Percentiles rank a stretch among this genome's conserved stretches.
Evolutionary conservation across 164 flowering plant species (phyloP).

Genomic region (Euptelea pleiosperma): DNA sequence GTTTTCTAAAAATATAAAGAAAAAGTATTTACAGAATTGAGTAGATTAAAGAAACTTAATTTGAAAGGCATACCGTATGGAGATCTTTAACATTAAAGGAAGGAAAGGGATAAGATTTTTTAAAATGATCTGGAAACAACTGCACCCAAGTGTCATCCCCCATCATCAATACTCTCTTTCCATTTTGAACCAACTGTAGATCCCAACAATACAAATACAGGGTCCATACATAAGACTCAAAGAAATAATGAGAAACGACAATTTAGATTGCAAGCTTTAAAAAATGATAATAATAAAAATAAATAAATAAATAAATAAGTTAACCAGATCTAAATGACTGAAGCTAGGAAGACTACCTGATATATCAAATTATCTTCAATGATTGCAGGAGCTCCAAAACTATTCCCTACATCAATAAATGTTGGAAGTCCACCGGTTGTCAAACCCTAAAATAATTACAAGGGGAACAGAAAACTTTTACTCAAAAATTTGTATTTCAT

Average conservation of each 20-base stretch:
- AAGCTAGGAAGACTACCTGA: slow-evolving; percentile 48
- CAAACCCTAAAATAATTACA: slow-evolving; percentile 61
- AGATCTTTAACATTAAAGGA: slow-evolving; percentile 99
- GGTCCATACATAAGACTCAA: slow-evolving; percentile 8
- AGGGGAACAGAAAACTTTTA: slow-evolving; percentile 7
- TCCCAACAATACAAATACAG: neutral
- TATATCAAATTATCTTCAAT: slow-evolving; percentile 84
- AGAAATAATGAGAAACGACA: neutral
- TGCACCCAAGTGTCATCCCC: slow-evolving; percentile 99
- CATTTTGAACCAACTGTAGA: slow-evolving; percentile 68
- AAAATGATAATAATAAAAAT: neutral
- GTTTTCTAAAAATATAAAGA: neutral
- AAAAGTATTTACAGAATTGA: neutral
- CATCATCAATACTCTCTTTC: slow-evolving; percentile 89
- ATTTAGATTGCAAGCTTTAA: neutral
- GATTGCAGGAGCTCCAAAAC: slow-evolving; percentile 98
- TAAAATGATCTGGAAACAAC: slow-evolving; percentile 87
- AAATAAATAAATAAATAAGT: neutral
- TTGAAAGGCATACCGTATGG: slow-evolving; percentile 53
- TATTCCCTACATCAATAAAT: slow-evolving; percentile 94
- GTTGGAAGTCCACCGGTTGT: slow-evolving; percentile 98
- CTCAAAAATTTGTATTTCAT: neutral
- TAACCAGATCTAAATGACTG: neutral
- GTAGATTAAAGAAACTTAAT: neutral
- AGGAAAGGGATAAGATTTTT: slow-evolving; percentile 74